Evolutionary conservation across 2,329 filamentous ascomycete species (phyloP).

Genomic region (Pezicula carpinea): DNA sequence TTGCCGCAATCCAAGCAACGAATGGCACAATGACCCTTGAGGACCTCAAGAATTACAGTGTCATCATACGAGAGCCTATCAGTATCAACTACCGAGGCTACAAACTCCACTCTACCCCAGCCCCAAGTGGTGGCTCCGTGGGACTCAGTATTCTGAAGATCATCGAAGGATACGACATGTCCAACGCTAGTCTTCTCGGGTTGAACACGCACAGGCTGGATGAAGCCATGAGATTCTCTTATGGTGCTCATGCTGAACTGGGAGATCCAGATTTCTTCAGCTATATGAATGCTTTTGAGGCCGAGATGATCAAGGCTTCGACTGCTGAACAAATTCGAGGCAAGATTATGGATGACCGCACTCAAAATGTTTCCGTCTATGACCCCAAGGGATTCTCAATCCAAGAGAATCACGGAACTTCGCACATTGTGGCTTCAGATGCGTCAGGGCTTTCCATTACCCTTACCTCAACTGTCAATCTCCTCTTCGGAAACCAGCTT

Average conservation of each 20-base stretch:
- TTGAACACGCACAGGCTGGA: conserved; percentile 77
- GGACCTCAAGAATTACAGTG: conserved; percentile 61
- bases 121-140: conserved; percentile 75
- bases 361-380: conserved; percentile 70
- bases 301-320: conserved; percentile 57
- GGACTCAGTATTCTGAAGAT: conserved; percentile 66
- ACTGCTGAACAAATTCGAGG: conserved; percentile 55
- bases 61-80: conserved; percentile 59
- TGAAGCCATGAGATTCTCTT: conserved; percentile 87
- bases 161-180: conserved; percentile 62
- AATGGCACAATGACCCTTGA: conserved; percentile 66
- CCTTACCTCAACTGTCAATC: conserved; percentile 82
- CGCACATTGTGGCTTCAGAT: conserved; percentile 70
- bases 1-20: conserved; percentile 48
- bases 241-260: conserved; percentile 71
- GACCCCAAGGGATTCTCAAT: conserved; percentile 62
- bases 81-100: conserved; percentile 64
- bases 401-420: conserved; percentile 68
- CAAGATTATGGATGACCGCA: conserved; percentile 68
- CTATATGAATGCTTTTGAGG: conserved; percentile 59
- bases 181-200: conserved; percentile 45
- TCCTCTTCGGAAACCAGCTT: conserved; percentile 75
- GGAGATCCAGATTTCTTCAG: conserved; percentile 76
- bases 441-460: conserved; percentile 69
- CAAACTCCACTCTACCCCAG: conserved; percentile 63